phyloP scores from a whole-genome alignment of 805 yeast species.

The Candida fluviatilis region DNA sequence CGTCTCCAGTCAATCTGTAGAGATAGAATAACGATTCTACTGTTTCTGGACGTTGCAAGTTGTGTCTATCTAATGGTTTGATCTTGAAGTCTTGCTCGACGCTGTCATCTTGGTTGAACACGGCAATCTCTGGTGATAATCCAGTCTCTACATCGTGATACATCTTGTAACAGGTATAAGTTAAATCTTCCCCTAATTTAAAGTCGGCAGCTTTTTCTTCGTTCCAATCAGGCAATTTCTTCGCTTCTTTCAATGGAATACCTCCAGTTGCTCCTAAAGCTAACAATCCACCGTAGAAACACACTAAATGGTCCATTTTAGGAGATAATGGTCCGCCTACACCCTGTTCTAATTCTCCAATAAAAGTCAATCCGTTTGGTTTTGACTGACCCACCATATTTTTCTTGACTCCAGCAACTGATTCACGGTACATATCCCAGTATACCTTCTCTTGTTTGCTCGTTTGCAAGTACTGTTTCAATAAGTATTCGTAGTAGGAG shows the following conservation, averaged over 20 bases:
- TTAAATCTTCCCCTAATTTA: conserved; percentile 65
- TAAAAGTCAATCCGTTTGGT: conserved; percentile 60
- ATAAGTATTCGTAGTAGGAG: conserved; percentile 83
- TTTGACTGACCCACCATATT: conserved; percentile 56
- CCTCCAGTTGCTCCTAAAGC: conserved; percentile 91
- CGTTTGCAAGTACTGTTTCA: conserved; percentile 84
- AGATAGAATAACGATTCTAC: conserved; percentile 82
- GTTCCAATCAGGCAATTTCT: conserved; percentile 54
- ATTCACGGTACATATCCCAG: conserved; percentile 69
- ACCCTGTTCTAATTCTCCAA: conserved; percentile 78
- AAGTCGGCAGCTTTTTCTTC: conserved; percentile 57
- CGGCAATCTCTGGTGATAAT: conserved; percentile 82
- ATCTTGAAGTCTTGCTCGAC: conserved; percentile 56
- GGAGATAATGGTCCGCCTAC: conserved; percentile 53
- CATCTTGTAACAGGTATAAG: conserved; percentile 80
- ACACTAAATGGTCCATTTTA: conserved; percentile 91
- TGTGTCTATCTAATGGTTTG: conserved; percentile 72
- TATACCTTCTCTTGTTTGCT: conserved; percentile 56
- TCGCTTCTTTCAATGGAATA: conserved; percentile 49
- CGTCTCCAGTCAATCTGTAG: conserved; percentile 76
- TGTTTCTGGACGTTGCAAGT: conserved; percentile 90
- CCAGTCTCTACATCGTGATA: conserved; percentile 73
- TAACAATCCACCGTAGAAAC: conserved; percentile 85
- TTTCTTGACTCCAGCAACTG: conserved; percentile 72
- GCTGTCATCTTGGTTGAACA: conserved; percentile 58